These are phyloP conservation scores for Ganoderma boninense DNA, from an alignment of 1,284 basidiomycete species.

Conservation along the genomic window DNA sequence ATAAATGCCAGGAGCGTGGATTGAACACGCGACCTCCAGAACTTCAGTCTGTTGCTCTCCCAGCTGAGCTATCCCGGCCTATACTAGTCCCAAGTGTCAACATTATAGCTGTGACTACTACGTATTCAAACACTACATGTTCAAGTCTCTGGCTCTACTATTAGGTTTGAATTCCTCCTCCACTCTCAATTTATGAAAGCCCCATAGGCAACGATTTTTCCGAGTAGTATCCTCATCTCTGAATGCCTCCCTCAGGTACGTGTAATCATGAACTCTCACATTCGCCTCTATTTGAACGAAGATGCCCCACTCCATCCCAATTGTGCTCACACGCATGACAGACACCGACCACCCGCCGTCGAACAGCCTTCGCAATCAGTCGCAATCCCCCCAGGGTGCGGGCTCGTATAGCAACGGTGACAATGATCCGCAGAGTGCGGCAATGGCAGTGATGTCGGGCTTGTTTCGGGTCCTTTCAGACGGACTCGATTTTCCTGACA, in stretches of 20 bases:
- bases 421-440: neutral
- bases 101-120: too few relatives aligned
- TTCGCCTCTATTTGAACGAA: neutral
- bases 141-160: too few relatives aligned
- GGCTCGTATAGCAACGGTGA: neutral
- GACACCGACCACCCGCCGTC: neutral
- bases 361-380: neutral
- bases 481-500: neutral
- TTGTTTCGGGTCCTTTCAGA: neutral
- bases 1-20: conserved; percentile 62
- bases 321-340: neutral
- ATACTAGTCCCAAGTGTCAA: too few relatives aligned
- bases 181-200: too few relatives aligned
- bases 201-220: neutral
- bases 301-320: neutral
- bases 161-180: too few relatives aligned
- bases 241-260: neutral
- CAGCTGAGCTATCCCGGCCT: conserved; percentile 75
- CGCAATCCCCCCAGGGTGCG: neutral
- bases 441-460: neutral
- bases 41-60: conserved; percentile 85
- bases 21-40: conserved; percentile 76
- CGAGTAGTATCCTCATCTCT: neutral
- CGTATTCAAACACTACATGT: too few relatives aligned
- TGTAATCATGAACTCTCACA: neutral